Evolutionary conservation across 2,329 filamentous ascomycete species (phyloP), one percentile per base, ranked within the genome.

Genomic region (Talaromyces rugulosus): DNA sequence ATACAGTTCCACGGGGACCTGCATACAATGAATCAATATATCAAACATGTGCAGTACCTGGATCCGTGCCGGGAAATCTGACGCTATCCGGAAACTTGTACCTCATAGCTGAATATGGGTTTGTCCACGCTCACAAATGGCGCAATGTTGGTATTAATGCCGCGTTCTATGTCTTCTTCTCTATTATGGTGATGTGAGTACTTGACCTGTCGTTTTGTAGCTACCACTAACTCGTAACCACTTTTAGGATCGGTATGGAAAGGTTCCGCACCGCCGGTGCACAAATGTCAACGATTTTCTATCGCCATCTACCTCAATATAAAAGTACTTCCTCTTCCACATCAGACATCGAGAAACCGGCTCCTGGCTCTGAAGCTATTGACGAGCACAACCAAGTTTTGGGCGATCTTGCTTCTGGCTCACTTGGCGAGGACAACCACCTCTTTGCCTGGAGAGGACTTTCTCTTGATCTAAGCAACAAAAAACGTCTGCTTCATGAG

Each of bases 141-240:
- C 77, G 88, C 9, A 91, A 91, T 69, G 82, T 90, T 62, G 89
- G 88, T 0, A 89, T 92, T 60, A 71, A 91, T 1, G 70, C 87
- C 16, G 88, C 73, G 0, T 90, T 91, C 72, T 74, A 88, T 58
- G 66, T 89, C 33, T 84, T 82, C 60, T 90, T 91, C 76, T 31
- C 31, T 31, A 6, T 31, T 9, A 5, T 31, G 5, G 31, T 31
- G 5, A 9, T 9, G 31, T 31, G 31, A 31, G 31, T 31, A 53
- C 23, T 23, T 2, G 23, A 23, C 23, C 23, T 23, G 23, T 23
- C 23, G 23, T 23, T 23, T 23, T 23, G 23, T 23, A 23, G 2
- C 23, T 2, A 23, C 23, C 23, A 23, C 23, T 23, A 23, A 23
- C 23, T 23, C 23, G 23, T 23, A 23, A 23, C 23, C 23, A 23